Evolutionary conservation across 805 yeast species (phyloP), one percentile per base, ranked within the genome.

Genomic region (Candida anglica): DNA sequence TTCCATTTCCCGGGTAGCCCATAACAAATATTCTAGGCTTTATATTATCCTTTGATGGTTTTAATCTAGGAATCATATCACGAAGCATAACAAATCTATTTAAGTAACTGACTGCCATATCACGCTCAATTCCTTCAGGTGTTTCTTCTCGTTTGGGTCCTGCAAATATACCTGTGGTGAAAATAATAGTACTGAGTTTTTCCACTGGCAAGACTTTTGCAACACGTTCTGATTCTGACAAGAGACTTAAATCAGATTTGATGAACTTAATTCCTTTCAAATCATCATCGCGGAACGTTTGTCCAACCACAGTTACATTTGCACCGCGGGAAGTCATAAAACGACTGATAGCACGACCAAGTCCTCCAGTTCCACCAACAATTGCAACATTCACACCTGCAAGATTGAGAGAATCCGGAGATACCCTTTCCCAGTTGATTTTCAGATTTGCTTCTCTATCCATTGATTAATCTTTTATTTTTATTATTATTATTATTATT

Each of bases 101-200:
- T 34, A 65, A 38, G 39, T 48, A 64, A 41, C 66, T 58, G 13
- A 59, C 58, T 1, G 68, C 68, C 49, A 62, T 43, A 39, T 64
- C 69, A 2, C 34, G 28, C 20, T 66, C 71, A 15, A 66, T 27
- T 0, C 66, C 68, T 38, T 65, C 71, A 3, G 34, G 17, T 1
- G 70, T 64, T 18, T 41, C 61, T 39, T 63, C 47, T 27, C 57
- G 51, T 5, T 35, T 22, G 13, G 45, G 35, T 2, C 58, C 36
- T 0, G 70, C 65, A 32, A 65, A 38, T n/a, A 62, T 64, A n/a
- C 71, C 71, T 3, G 66, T 52, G 3, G 70, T 61, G 45, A 66
- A 63, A 7, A 66, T 28, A 7, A 62, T 27, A 24, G 58, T 40
- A 26, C 63, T 60, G 5, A 43, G 36, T 2, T 44, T 20, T 19